Conservation (phyloP, 2,329 filamentous ascomycete species). For the Ophiocordyceps polyrhachis-furcata region DNA sequence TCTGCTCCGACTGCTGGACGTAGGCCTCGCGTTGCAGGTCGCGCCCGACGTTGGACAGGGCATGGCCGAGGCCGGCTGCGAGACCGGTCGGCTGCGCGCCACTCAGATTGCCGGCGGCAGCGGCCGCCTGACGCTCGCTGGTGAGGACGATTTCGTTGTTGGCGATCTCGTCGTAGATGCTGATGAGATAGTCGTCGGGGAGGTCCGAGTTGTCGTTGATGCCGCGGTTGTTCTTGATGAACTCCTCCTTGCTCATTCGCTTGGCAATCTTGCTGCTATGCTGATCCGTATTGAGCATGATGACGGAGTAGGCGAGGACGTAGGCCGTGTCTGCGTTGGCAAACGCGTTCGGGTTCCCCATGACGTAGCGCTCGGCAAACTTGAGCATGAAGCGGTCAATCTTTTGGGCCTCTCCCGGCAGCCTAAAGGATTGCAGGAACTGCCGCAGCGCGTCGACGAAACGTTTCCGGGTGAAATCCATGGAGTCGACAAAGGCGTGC, state of each 20-base stretch:
- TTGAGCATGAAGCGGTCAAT: constrained; percentile 99
- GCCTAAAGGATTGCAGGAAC: constrained; percentile 84
- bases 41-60: constrained; percentile 76
- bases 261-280: constrained; percentile 72
- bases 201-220: constrained; percentile 95
- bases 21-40: constrained; percentile 88
- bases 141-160: constrained; percentile 86
- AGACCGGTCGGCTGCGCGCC: constrained; percentile 47
- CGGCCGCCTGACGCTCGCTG: constrained; percentile 78
- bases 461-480: constrained; percentile 81
- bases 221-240: constrained; percentile 96
- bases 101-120: constrained; percentile 53
- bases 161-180: constrained; percentile 84
- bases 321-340: constrained; percentile 97
- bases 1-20: constrained; percentile 87
- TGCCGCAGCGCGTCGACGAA: constrained; percentile 85
- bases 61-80: constrained; percentile 70
- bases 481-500: constrained; percentile 90
- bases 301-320: constrained; percentile 88
- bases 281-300: constrained; percentile 88
- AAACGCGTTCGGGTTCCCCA: constrained; percentile 90
- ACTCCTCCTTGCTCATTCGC: constrained; percentile 91
- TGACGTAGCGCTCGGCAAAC: constrained; percentile 89
- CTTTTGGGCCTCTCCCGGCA: constrained; percentile 94
- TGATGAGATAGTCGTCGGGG: constrained; percentile 75